Conservation (phyloP, 306 rosid species). For the Comarum palustre region DNA sequence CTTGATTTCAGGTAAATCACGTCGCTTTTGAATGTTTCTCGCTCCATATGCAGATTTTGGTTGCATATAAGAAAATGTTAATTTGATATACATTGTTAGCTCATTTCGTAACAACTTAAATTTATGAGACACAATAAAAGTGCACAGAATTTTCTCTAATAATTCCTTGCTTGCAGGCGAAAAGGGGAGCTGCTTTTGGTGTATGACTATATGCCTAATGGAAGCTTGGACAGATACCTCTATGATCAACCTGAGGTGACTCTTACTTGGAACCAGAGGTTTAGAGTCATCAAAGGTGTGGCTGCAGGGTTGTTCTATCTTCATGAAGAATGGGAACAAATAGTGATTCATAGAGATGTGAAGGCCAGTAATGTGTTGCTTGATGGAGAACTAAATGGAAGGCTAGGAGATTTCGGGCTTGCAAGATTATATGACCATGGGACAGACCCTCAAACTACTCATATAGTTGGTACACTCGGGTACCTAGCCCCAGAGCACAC, state of each 20-base stretch:
- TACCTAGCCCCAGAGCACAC: slow-evolving; percentile 40
- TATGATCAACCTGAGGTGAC: slow-evolving; percentile 18
- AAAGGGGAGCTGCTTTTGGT: slow-evolving; percentile 36
- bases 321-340: slow-evolving; percentile 38
- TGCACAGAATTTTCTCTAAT: not conserved
- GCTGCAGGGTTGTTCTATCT: slow-evolving; percentile 36
- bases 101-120: not conserved
- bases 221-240: slow-evolving; percentile 39
- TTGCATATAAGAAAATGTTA: not conserved
- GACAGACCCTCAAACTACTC: slow-evolving; percentile 25
- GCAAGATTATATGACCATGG: slow-evolving; percentile 34
- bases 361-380: slow-evolving; percentile 38
- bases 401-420: slow-evolving; percentile 38
- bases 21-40: not conserved
- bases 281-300: slow-evolving; percentile 34
- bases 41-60: not conserved
- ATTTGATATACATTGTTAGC: not conserved
- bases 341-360: slow-evolving; percentile 40
- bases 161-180: slow-evolving; percentile 18
- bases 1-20: not conserved
- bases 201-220: slow-evolving; percentile 34
- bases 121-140: not conserved
- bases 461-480: slow-evolving; percentile 34
- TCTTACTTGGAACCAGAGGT: slow-evolving; percentile 25
- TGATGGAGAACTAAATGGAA: slow-evolving; percentile 32